Conservation (phyloP, 1,284 basidiomycete genomes). For the Athelia psychrophila region DNA sequence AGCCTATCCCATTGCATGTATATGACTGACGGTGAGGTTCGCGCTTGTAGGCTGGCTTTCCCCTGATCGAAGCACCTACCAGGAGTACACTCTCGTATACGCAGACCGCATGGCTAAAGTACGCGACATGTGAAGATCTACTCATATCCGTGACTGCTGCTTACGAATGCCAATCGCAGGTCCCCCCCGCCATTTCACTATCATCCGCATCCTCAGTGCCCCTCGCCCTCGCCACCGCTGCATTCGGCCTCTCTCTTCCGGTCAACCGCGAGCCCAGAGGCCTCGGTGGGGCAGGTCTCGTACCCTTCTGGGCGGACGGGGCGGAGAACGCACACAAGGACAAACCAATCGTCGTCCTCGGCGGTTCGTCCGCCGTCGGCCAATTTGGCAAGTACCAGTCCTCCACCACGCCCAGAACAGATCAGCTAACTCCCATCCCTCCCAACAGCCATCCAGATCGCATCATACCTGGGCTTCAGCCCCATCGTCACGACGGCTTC, state of each 20-base stretch:
- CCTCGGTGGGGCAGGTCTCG: neutral
- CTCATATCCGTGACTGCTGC: no score
- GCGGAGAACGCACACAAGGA: slow-evolving; percentile 2
- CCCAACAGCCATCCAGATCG: slow-evolving; percentile 22
- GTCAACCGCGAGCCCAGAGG: neutral
- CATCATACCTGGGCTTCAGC: slow-evolving; percentile 29
- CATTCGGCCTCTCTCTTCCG: neutral
- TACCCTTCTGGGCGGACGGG: slow-evolving; percentile 1
- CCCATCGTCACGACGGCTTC: slow-evolving; percentile 41
- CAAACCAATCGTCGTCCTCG: slow-evolving; percentile 1
- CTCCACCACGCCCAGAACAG: no score
- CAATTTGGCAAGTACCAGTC: slow-evolving; percentile 3
- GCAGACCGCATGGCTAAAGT: neutral
- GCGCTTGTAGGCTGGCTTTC: slow-evolving; percentile 9
- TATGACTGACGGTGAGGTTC: slow-evolving; percentile 2
- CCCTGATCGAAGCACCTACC: neutral
- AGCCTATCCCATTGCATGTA: slow-evolving; percentile 14
- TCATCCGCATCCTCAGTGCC: neutral
- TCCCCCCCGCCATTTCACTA: neutral
- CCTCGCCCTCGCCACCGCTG: neutral
- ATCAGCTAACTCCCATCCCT: no score
- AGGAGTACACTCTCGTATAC: neutral
- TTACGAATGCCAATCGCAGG: neutral
- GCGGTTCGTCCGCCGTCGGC: slow-evolving; percentile 4
- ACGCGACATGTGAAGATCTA: neutral